Evolutionary conservation across 2,329 filamentous ascomycete species (phyloP).

Genomic region (Colletotrichum sp.): DNA sequence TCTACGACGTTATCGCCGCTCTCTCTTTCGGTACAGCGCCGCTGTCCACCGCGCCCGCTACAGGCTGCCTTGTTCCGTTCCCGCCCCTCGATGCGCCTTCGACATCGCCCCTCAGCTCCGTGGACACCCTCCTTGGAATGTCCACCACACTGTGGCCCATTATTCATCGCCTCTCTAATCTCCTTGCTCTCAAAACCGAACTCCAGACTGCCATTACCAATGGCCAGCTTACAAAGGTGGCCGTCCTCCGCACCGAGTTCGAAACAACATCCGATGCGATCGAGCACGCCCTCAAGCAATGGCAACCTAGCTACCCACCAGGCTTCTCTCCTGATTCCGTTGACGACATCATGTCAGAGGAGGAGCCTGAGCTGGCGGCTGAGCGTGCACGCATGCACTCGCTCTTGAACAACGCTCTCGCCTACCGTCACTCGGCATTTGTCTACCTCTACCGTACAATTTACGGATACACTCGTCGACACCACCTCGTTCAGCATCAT

Average conservation of each 20-base stretch:
- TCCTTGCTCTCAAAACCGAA: slow-evolving; percentile 57
- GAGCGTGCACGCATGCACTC: slow-evolving; percentile 54
- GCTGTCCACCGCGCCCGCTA: slow-evolving; percentile 54
- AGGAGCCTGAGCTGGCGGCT: slow-evolving; percentile 28
- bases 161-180: slow-evolving; percentile 63
- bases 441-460: slow-evolving; percentile 64
- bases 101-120: slow-evolving; percentile 54
- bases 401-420: slow-evolving; percentile 64
- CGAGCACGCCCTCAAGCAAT: slow-evolving; percentile 58
- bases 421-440: slow-evolving; percentile 63
- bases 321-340: slow-evolving; percentile 32
- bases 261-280: slow-evolving; percentile 58
- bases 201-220: slow-evolving; percentile 49
- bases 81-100: slow-evolving; percentile 50
- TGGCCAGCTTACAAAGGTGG: slow-evolving; percentile 48
- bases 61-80: slow-evolving; percentile 50
- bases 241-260: slow-evolving; percentile 55
- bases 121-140: slow-evolving; percentile 66
- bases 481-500: slow-evolving; percentile 59
- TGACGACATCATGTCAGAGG: slow-evolving; percentile 18
- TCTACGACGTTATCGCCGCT: slow-evolving; percentile 70
- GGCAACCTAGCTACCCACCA: slow-evolving; percentile 57
- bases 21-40: slow-evolving; percentile 65
- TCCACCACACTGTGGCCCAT: slow-evolving; percentile 68
- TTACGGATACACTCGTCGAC: slow-evolving; percentile 49